These are phyloP conservation scores for Alternaria infectoria DNA, from an alignment of 2,329 filamentous ascomycete species.

Conservation along the genomic window DNA sequence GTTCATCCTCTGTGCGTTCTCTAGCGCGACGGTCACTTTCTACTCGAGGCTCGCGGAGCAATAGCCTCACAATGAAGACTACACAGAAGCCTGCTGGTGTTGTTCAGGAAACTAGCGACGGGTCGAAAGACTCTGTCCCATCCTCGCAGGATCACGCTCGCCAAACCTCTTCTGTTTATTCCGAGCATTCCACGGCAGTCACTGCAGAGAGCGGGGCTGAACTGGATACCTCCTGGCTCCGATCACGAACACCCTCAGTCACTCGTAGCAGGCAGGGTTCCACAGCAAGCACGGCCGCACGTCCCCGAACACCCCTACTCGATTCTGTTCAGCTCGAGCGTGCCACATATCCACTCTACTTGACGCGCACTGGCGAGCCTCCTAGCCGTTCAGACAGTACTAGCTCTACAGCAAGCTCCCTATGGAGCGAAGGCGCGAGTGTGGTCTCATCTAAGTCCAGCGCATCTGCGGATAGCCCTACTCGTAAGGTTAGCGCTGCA, in stretches of 20 bases:
- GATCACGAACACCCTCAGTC: constrained; percentile 20
- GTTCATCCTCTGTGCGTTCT: constrained; percentile 46
- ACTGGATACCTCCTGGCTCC: constrained; percentile 28
- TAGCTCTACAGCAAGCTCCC: constrained; percentile 29
- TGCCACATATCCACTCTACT: not conserved
- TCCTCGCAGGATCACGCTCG: constrained; percentile 4
- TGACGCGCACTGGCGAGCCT: not conserved
- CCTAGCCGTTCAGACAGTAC: constrained; percentile 39
- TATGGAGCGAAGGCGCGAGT: constrained; percentile 41
- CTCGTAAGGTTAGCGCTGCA: constrained; percentile 18
- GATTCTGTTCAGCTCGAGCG: constrained; percentile 29
- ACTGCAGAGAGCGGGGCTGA: constrained; percentile 20
- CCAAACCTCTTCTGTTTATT: constrained; percentile 8
- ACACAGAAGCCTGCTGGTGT: constrained; percentile 45
- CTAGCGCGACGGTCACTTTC: constrained; percentile 39
- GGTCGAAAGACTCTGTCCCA: constrained; percentile 31
- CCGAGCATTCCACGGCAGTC: constrained; percentile 18
- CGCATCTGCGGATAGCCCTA: constrained; percentile 16
- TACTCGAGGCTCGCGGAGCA: constrained; percentile 34
- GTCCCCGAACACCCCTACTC: constrained; percentile 30
- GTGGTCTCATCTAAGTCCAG: constrained; percentile 40
- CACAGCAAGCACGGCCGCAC: constrained; percentile 15
- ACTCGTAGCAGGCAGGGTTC: constrained; percentile 16
- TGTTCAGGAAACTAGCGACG: constrained; percentile 49
- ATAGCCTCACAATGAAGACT: constrained; percentile 33